phyloP scores from a whole-genome alignment of 2,329 filamentous ascomycete species.

The Leptodontidium sp. region DNA sequence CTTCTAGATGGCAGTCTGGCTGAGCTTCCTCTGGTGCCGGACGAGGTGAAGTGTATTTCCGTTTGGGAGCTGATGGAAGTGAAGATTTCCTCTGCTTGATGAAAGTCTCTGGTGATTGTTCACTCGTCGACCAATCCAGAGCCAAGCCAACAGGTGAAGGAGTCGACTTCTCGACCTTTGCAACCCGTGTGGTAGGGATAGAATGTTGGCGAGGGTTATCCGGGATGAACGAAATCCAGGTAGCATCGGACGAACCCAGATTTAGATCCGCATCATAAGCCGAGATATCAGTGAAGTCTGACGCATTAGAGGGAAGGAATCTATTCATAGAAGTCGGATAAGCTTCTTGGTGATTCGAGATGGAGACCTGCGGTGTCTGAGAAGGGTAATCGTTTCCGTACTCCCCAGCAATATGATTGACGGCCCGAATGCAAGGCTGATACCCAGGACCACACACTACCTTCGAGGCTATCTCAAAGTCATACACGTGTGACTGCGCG shows the following conservation, averaged over 20 bases:
- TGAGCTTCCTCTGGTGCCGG: constrained; percentile 17
- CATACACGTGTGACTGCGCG: neutral
- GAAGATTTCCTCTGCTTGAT: neutral
- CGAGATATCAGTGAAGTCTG: too few relatives aligned
- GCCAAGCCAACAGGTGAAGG: neutral
- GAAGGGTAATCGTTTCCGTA: constrained; percentile 17
- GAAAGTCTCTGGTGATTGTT: constrained; percentile 1
- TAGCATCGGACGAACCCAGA: neutral
- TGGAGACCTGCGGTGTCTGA: constrained; percentile 21
- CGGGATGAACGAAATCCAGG: constrained; percentile 1
- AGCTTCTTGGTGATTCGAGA: neutral
- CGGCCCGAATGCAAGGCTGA: constrained; percentile 11
- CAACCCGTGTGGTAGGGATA: neutral
- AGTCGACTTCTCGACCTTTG: neutral
- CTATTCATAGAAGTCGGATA: constrained; percentile 8
- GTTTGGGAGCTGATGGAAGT: constrained; percentile 27
- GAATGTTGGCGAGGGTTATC: constrained; percentile 3
- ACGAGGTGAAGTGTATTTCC: constrained; percentile 30
- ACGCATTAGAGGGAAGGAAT: neutral
- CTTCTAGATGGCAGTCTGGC: constrained; percentile 26
- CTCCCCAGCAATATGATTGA: constrained; percentile 4
- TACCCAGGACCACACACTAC: neutral
- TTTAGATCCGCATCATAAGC: neutral
- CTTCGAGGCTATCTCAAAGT: constrained; percentile 1
- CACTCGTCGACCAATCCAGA: constrained; percentile 31